Evolutionary conservation across 2,329 filamentous ascomycete species (phyloP).

Genomic region (Zymoseptoria ardabiliae): DNA sequence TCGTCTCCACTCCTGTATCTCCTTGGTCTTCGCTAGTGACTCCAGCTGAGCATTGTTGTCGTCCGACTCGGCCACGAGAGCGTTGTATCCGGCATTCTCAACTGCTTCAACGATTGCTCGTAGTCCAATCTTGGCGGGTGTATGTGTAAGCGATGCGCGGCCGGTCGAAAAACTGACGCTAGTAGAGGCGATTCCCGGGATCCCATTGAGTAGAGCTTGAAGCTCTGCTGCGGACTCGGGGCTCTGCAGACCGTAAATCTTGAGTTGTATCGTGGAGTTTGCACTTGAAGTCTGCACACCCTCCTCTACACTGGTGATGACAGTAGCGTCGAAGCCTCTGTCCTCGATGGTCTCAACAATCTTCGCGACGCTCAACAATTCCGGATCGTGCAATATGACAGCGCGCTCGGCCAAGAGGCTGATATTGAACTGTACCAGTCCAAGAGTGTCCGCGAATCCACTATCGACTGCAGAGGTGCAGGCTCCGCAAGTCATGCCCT

Average conservation of each 20-base stretch:
- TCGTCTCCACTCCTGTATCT: slow-evolving; percentile 85
- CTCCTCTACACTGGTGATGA: slow-evolving; percentile 64
- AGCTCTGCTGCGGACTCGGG: slow-evolving; percentile 64
- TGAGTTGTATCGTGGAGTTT: slow-evolving; percentile 64
- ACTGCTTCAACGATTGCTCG: slow-evolving; percentile 74
- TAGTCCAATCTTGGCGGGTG: slow-evolving; percentile 65
- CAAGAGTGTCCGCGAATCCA: slow-evolving; percentile 69
- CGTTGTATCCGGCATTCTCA: slow-evolving; percentile 79
- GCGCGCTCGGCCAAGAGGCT: slow-evolving; percentile 88
- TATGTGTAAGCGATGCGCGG: slow-evolving; percentile 65
- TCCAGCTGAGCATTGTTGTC: slow-evolving; percentile 96
- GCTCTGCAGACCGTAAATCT: slow-evolving; percentile 72
- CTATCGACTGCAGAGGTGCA: slow-evolving; percentile 88
- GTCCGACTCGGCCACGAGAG: slow-evolving; percentile 79
- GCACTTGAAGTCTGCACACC: slow-evolving; percentile 49
- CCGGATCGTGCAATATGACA: slow-evolving; percentile 73
- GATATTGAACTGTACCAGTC: slow-evolving; percentile 85
- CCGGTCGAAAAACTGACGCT: slow-evolving; percentile 66
- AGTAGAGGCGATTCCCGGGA: slow-evolving; percentile 67
- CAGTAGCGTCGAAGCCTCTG: slow-evolving; percentile 74
- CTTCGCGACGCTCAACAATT: slow-evolving; percentile 61
- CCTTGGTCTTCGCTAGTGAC: slow-evolving; percentile 89
- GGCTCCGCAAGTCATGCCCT: slow-evolving; percentile 96
- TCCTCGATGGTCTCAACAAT: slow-evolving; percentile 83
- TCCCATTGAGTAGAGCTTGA: slow-evolving; percentile 57